Base-by-base conservation (phyloP, 352 stramenopile species). In the Phytophthora idaei region DNA sequence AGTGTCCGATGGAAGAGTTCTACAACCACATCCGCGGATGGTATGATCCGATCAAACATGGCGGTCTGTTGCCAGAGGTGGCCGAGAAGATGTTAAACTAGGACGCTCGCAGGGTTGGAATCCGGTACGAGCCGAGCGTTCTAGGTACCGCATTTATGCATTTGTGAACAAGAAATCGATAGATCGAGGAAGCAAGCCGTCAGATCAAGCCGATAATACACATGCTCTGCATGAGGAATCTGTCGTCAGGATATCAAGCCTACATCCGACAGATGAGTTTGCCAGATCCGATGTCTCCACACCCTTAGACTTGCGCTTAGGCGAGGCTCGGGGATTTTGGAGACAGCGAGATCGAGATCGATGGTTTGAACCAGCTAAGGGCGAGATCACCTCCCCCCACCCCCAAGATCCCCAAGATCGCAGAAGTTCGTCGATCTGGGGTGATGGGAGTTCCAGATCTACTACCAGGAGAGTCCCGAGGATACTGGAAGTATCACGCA, bases 71-170 rank as follows among this genome's bases (percentile, higher is more conserved):
- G 34, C 34, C 4, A 39, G 34, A 12, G 1, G 34, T 12, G 8
- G 11, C 55, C 0, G 55, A 62, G 32, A 45, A 62, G 5, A 54
- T 62, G 10, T 54, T 62, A 62, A 62, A 55, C 44, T 62, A 62
- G 42, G 21, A 54, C 29, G 55, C 55, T 62, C 55, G 31, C 10
- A 32, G 47, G 55, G n/a, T 62, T 55, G 4, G 44, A 48, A 62
- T 37, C 55, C 37, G 44, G 55, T 53, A 55, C 44, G 55, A 62
- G 42, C 25, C 55, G 32, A 62, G 44, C 55, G 7, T 46, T 62
- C 42, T 39, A 39, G 34, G 46, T 48, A 48, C 17, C 39, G 46
- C 0, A 28, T 45, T 21, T 45, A 45, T 45, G 39, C 39, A 45
- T 45, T 25, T 45, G 39, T 45, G 14, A 21, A 45, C 14, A 45